Evolutionary conservation across 768 basidiomycete genomes (phyloP).

Genomic region (Termitomyces bulborhizus): DNA sequence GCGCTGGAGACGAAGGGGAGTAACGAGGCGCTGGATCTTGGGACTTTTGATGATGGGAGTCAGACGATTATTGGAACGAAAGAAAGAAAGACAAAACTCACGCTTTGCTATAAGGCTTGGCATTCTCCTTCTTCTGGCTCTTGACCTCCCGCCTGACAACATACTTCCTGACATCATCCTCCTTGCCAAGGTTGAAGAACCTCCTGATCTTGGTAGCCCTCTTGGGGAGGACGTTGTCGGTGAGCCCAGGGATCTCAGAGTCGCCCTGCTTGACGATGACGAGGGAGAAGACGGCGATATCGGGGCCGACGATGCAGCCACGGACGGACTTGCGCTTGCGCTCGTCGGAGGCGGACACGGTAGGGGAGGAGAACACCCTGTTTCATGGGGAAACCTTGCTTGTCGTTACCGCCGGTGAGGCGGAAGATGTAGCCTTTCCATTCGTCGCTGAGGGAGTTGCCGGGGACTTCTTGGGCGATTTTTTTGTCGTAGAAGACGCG

Average conservation of each 20-base stretch:
- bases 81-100: neutral
- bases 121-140: slow-evolving; percentile 23
- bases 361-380: slow-evolving; percentile 62
- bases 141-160: slow-evolving; percentile 90
- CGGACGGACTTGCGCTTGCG: slow-evolving; percentile 99
- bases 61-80: too few relatives aligned
- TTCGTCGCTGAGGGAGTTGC: slow-evolving; percentile 88
- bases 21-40: slow-evolving; percentile 96
- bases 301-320: slow-evolving; percentile 98
- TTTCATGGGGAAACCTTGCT: slow-evolving; percentile 99
- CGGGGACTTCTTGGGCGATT: slow-evolving; percentile 91
- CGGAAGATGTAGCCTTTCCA: slow-evolving; percentile 99
- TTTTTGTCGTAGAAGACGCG: slow-evolving; percentile 97
- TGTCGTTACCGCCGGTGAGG: slow-evolving; percentile 98
- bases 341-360: slow-evolving; percentile 66
- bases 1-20: slow-evolving; percentile 94
- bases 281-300: slow-evolving; percentile 88
- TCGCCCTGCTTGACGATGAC: slow-evolving; percentile 83
- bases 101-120: too few relatives aligned
- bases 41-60: slow-evolving; percentile 42
- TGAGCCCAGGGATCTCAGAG: slow-evolving; percentile 57
- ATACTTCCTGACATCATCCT: slow-evolving; percentile 98
- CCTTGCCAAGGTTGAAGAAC: slow-evolving; percentile 97
- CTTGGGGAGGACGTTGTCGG: slow-evolving; percentile 92
- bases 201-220: slow-evolving; percentile 93